Evolutionary conservation across 179 eudicot species (phyloP).

Genomic region (Monotropa hypopitys): DNA sequence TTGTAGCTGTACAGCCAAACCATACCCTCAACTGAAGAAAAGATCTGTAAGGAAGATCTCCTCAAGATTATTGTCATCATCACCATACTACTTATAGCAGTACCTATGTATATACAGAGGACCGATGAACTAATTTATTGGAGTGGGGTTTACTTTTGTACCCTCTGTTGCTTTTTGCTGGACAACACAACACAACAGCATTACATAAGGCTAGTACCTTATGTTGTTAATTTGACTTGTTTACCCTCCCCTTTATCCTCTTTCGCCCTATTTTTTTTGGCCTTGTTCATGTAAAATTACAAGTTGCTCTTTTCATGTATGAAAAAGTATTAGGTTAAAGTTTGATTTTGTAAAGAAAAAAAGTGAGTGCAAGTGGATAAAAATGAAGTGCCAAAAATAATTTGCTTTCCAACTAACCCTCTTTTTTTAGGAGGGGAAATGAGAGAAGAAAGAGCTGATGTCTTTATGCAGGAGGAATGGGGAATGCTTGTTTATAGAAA

Average conservation of each 20-base stretch:
- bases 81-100: conserved; percentile 37
- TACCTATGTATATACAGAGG: conserved; percentile 49
- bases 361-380: no score
- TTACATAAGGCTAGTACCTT: neutral
- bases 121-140: conserved; percentile 51
- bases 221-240: neutral
- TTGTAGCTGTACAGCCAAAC: conserved; percentile 52
- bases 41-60: conserved; percentile 43
- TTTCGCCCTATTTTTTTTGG: no score
- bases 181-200: conserved; percentile 32
- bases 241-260: no score
- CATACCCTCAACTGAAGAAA: conserved; percentile 23
- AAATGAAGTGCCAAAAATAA: no score
- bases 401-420: no score
- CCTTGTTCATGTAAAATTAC: no score
- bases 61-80: conserved; percentile 38
- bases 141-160: conserved; percentile 36
- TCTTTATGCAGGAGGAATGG: neutral
- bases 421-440: neutral
- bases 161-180: conserved; percentile 40
- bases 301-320: no score
- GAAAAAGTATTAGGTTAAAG: no score
- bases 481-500: neutral
- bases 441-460: neutral
- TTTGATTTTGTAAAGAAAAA: no score